Base-by-base conservation (phyloP, 2,329 filamentous ascomycete species). In the Zalaria obscura region DNA sequence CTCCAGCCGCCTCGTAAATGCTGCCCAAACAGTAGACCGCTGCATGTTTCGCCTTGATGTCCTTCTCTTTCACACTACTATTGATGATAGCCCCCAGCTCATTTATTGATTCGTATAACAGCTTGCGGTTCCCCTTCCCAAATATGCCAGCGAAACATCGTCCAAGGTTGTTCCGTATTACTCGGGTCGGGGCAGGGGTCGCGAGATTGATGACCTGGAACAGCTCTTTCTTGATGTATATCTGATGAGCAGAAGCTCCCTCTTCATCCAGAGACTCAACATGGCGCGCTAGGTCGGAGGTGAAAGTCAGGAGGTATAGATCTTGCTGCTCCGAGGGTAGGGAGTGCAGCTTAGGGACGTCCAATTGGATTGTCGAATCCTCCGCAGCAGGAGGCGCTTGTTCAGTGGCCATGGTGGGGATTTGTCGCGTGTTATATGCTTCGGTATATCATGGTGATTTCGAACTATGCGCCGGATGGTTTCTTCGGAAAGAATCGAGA, bases 241-340 rank as follows among this genome's bases (percentile, higher is more conserved):
- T 78, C 62, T 98, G 91, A 64, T 95, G 83, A 8, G 83, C 76
- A 25, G 84, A 89, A 50, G 88, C 83, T 56, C 83, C 83, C 51
- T 94, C 85, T 47, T 78, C 70, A 40, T 78, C 75, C 37, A 96
- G 73, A 10, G 68, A 68, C 41, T 78, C 71, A 36, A 93, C 83
- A 70, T 95, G 83, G 51, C 81, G 82, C 47, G 78, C 80, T 42
- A 98, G 72, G 46, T 82, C 77, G 27, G 87, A 82, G 31, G 88
- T 82, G 58, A 93, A 95, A 26, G 80, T 93, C 45, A 98, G 72
- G 47, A 98, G 75, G 61, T 91, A 93, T 8, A 98, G 76, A 55
- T 95, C 88, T 64, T 98, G 91, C 61, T 98, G 91, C 65, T 98
- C 91, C 41, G 84, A 78, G 35, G 89, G 85, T 37, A 96, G 76